phyloP scores from a whole-genome alignment of 345 rosid species.

The Kandelia obovata region DNA sequence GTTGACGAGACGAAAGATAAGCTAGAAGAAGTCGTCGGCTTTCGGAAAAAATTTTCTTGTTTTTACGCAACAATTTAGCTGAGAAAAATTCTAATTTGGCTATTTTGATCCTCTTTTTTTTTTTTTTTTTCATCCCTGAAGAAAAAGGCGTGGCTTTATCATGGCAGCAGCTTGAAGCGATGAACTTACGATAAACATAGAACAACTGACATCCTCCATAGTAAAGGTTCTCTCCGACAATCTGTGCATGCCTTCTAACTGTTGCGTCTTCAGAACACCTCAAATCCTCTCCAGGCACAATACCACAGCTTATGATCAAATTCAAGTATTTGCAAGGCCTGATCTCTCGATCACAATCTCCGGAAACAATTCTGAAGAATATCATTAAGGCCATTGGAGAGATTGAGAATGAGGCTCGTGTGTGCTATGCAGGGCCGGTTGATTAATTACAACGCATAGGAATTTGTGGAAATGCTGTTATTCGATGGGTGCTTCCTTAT shows the following conservation, averaged over 20 bases:
- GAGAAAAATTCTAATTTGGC: too few relatives aligned
- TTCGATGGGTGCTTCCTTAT: conserved; percentile 37
- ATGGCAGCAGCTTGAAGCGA: too few relatives aligned
- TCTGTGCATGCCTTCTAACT: conserved; percentile 6
- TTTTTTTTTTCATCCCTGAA: too few relatives aligned
- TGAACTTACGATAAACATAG: too few relatives aligned
- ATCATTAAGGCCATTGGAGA: neutral
- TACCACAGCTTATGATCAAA: conserved; percentile 20
- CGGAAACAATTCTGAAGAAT: neutral
- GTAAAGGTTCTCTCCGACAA: too few relatives aligned
- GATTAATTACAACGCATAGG: neutral
- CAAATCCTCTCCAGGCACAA: conserved; percentile 21
- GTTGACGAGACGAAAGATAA: too few relatives aligned
- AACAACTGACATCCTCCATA: too few relatives aligned
- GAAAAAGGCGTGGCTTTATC: too few relatives aligned
- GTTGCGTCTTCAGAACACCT: conserved; percentile 27
- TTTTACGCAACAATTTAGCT: too few relatives aligned
- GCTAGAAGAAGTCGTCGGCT: too few relatives aligned
- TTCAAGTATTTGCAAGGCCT: conserved; percentile 22
- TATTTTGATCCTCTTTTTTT: too few relatives aligned
- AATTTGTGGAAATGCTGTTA: conserved; percentile 20
- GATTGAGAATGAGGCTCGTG: conserved; percentile 16
- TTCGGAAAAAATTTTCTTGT: too few relatives aligned
- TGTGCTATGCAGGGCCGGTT: conserved; percentile 11
- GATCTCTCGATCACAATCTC: conserved; percentile 1